A percentile compares a stretch with the other conserved stretches of the same genome.
Evolutionary conservation across 208 protist species (phyloP).

Genomic region (Balamuthia mandrillaris): DNA sequence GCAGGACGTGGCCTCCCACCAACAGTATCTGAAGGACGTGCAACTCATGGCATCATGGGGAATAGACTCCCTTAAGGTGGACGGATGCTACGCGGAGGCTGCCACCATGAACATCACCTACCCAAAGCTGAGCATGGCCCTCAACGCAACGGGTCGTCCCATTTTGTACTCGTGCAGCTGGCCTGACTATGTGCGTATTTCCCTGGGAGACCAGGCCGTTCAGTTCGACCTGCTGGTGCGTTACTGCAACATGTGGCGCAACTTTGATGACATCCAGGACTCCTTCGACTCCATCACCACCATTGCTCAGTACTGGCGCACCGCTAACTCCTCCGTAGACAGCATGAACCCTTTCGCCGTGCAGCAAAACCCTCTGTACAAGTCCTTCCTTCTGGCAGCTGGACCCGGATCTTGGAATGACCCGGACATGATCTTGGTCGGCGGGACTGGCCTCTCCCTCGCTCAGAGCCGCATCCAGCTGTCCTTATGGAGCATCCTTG

Average conservation of each 20-base stretch:
- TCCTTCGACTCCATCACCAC: no score
- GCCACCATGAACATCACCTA: constrained; percentile 34
- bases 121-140: not conserved
- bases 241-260: no score
- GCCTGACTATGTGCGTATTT: no score
- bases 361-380: no score
- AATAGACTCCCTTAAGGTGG: constrained; percentile 44
- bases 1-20: not conserved
- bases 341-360: no score
- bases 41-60: constrained; percentile 32
- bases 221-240: no score
- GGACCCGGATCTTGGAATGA: constrained; percentile 69
- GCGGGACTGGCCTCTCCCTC: no score
- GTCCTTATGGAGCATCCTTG: constrained; percentile 47
- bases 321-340: no score
- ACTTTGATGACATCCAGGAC: no score
- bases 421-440: constrained; percentile 53
- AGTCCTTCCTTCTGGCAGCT: no score
- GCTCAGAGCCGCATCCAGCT: not conserved
- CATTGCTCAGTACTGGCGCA: no score
- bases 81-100: constrained; percentile 30
- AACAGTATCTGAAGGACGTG: constrained; percentile 23
- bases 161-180: constrained; percentile 46
- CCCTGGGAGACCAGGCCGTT: no score
- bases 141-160: constrained; percentile 2